Evolutionary conservation across 2,329 filamentous ascomycete genomes (phyloP), one percentile per base, ranked within the genome.

Genomic region (Paecilomyces dactylethromorphus): DNA sequence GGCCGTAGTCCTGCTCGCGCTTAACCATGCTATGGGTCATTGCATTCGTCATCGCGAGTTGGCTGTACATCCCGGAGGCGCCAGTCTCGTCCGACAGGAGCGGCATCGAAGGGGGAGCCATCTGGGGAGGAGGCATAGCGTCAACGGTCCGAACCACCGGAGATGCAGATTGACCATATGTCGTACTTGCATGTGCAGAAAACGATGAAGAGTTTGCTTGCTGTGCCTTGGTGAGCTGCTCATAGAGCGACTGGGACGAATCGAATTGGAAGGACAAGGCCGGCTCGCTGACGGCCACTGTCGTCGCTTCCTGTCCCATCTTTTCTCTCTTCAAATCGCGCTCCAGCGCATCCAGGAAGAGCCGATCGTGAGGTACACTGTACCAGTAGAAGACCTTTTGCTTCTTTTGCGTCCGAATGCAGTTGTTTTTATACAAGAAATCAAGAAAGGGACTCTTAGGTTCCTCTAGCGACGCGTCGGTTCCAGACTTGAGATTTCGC

Each of bases 311-410:
- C 78, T 99, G 94, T 65, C 90, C 89, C 93, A 97, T 97, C 85
- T 99, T 99, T 80, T 99, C 94, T 71, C 94, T 87, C 87, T 99
- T 99, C 72, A 99, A 79, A 73, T 99, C 94, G 65, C 94, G 89
- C 83, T 99, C 94, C 68, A 99, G 82, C 45, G 94, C 94, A 79
- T 99, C 94, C 66, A 99, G 87, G 79, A 99, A 99, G 56, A 99
- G 86, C 57, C 94, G 87, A 78, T 99, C 94, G 75, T 99, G 94
- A 1, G 94, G 94, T 54, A 99, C 94, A 80, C 92, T 97, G 79
- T 97, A 99, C 94, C 94, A 99, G 81, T 97, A 99, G 73, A 99
- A 99, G 65, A 99, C 94, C 82, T 99, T 99, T 74, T 99, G 94
- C 84, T 99, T 99, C 87, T 99, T 99, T 78, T 99, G 94, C 39